Evolutionary conservation across 257 asterid genomes (phyloP).

Genomic region (Nicotiana obtusifolia): DNA sequence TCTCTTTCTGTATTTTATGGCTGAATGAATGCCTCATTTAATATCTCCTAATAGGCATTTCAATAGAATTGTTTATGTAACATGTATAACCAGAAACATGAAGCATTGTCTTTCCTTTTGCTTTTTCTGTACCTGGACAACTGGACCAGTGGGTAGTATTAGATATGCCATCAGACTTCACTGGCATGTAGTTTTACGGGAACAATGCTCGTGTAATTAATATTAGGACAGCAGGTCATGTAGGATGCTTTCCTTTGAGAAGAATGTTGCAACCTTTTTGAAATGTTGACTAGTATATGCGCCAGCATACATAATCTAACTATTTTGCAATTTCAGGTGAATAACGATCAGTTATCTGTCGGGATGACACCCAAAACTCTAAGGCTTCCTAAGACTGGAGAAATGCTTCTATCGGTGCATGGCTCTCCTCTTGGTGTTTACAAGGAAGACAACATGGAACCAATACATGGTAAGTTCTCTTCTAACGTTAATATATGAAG

Average conservation of each 20-base stretch:
- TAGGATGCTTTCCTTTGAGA: not conserved
- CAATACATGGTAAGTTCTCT: constrained; percentile 54
- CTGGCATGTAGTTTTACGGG: not conserved
- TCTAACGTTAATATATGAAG: not conserved
- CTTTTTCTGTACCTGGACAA: not conserved
- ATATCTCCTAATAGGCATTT: not conserved
- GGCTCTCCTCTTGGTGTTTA: constrained; percentile 93
- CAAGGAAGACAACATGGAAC: constrained; percentile 90
- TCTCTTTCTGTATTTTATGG: not conserved
- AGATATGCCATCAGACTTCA: not conserved
- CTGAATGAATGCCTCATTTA: not conserved
- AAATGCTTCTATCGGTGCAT: constrained; percentile 77
- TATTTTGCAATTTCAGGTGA: constrained; percentile 41
- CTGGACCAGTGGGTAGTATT: not conserved
- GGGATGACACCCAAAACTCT: constrained; percentile 72
- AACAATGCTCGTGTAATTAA: not conserved
- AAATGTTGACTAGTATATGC: not conserved
- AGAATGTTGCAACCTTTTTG: not conserved
- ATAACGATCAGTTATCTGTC: constrained; percentile 45
- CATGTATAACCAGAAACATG: not conserved
- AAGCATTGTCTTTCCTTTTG: not conserved
- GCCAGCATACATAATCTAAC: not conserved
- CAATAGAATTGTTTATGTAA: not conserved
- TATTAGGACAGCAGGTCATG: not conserved
- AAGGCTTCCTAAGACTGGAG: constrained; percentile 77